Evolutionary conservation across 768 basidiomycete species (phyloP).

Genomic region (Porphyrellus cyaneotinctus): DNA sequence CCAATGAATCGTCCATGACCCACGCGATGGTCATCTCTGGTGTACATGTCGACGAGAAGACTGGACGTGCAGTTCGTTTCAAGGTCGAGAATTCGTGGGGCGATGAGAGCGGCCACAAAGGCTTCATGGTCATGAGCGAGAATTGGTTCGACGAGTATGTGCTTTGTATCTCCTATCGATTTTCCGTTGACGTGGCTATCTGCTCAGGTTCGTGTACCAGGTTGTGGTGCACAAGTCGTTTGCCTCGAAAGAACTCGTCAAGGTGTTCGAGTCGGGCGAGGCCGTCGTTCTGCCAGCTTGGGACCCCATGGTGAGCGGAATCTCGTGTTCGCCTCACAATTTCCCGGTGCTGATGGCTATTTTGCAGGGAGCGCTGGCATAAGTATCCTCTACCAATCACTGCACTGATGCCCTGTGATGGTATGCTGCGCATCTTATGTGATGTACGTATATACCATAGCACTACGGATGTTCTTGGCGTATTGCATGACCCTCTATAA

Average conservation of each 20-base stretch:
- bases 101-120: slow-evolving; percentile 68
- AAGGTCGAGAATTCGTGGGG: slow-evolving; percentile 98
- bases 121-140: slow-evolving; percentile 90
- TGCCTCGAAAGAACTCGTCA: slow-evolving; percentile 76
- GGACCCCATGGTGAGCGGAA: slow-evolving; percentile 48
- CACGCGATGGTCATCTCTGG: slow-evolving; percentile 87
- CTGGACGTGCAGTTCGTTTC: slow-evolving; percentile 80
- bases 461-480: neutral
- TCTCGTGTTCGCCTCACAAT: neutral
- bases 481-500: neutral
- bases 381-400: neutral
- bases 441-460: neutral
- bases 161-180: neutral
- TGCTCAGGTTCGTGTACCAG: slow-evolving; percentile 80
- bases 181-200: slow-evolving; percentile 1
- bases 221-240: slow-evolving; percentile 81
- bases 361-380: slow-evolving; percentile 24
- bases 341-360: neutral
- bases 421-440: neutral
- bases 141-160: slow-evolving; percentile 88
- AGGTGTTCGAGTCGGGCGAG: slow-evolving; percentile 70
- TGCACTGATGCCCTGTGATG: neutral
- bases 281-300: slow-evolving; percentile 74
- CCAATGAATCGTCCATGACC: slow-evolving; percentile 87
- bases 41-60: slow-evolving; percentile 73